These are phyloP conservation scores for Phialemoniopsis sp. DNA, from an alignment of 2,329 filamentous ascomycete genomes.

Conservation along the genomic window DNA sequence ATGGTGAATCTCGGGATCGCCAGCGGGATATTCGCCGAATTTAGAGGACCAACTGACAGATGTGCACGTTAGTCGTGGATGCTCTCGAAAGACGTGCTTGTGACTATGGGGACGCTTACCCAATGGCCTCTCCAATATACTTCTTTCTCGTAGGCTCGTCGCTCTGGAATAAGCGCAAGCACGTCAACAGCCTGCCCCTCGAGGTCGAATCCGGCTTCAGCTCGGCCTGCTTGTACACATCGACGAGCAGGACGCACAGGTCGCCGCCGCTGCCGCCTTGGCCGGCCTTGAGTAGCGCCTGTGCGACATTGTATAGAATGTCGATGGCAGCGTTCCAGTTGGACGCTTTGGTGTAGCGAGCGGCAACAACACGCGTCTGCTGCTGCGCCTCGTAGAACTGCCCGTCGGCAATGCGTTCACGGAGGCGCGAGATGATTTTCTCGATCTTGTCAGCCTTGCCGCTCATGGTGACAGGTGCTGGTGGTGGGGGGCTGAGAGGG, in stretches of 20 bases:
- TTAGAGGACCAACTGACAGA: slow-evolving; percentile 71
- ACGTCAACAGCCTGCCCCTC: slow-evolving; percentile 72
- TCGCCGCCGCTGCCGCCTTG: slow-evolving; percentile 93
- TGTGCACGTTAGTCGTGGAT: background rate
- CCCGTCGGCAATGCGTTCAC: slow-evolving; percentile 56
- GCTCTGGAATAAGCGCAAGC: slow-evolving; percentile 74
- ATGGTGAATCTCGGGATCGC: slow-evolving; percentile 92
- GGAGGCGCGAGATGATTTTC: slow-evolving; percentile 62
- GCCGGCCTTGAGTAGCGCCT: slow-evolving; percentile 83
- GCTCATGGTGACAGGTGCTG: slow-evolving; percentile 16
- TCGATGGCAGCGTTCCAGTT: slow-evolving; percentile 86
- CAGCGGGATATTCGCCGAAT: slow-evolving; percentile 81
- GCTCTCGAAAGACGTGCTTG: too few relatives aligned
- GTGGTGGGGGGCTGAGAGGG: too few relatives aligned
- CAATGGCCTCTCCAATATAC: slow-evolving; percentile 81
- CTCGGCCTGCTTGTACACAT: slow-evolving; percentile 86
- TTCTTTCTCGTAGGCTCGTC: slow-evolving; percentile 91
- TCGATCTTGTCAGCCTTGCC: slow-evolving; percentile 42
- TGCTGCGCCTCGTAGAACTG: slow-evolving; percentile 98
- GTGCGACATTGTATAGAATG: slow-evolving; percentile 78
- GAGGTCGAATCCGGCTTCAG: slow-evolving; percentile 70
- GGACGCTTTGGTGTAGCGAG: slow-evolving; percentile 83
- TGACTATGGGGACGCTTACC: slow-evolving; percentile 38
- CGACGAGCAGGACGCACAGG: slow-evolving; percentile 79
- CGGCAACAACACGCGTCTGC: slow-evolving; percentile 91